Evolutionary conservation across 129 eudicot species (phyloP), one percentile per base, ranked within the genome.

Genomic region (Rutidosis leptorrhynchoides): DNA sequence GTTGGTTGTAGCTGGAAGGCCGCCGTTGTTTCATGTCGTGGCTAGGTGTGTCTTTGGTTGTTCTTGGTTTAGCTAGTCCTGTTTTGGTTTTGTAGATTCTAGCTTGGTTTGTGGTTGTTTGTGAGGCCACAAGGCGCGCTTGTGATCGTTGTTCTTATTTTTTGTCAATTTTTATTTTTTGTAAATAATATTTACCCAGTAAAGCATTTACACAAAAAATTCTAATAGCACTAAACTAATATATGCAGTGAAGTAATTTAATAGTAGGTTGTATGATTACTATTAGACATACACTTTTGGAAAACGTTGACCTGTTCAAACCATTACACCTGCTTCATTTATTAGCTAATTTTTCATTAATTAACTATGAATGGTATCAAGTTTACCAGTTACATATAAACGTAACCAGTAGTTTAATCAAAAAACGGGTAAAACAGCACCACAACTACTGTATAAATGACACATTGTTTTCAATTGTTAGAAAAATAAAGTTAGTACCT

Each of bases 401-500:
- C 3, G 16, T 2, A 54, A 54, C 25, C 7, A 40, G 1, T 16
- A 40, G 0, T 40, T 40, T 11, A 40, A 12, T 11, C 11, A 11
- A 11, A 2, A 12, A 12, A 40, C 2, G 46, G 46, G 46, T 40
- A 40, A 40, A 40, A 40, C 46, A 40, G 46, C n/a, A 40, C 46
- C n/a, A 10, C 16, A 10, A 40, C 46, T 12, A 40, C 46, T 40
- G 46, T 40, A 40, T 40, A 40, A 40, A 40, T 40, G 11, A 40
- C 46, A 12, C 5, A 40, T 15, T 26, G 40, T 28, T 58, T 5
- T 27, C 6, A 6, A 6, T 8, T 20, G 45, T 70, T 19, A 4
- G 35, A 5, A 51, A 32, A 55, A 19, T 32, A 55, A 35, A 28
- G 8, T 4, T 20, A 21, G 29, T 71, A 93, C 99, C 99, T 89